Base-by-base conservation (phyloP, 768 basidiomycete genomes). In the Suillus clintonianus region DNA sequence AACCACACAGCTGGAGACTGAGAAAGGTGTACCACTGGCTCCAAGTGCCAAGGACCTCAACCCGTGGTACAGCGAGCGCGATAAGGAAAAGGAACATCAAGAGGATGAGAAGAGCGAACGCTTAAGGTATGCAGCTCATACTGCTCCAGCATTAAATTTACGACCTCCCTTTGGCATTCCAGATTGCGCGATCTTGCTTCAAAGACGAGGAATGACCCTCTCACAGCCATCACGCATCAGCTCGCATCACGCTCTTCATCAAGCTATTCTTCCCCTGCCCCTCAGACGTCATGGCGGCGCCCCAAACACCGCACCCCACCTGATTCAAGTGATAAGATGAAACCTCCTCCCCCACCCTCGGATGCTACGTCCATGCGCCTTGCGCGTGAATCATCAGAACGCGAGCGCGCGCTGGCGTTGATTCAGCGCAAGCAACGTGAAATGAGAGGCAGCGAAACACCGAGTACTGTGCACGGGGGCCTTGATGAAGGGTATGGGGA, bases 41-140 rank as follows among this genome's bases (percentile, higher is more conserved):
- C 93, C 93, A 0, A 83, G 86, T 4, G 83, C 81, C 6, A 89
- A 92, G 69, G 93, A 95, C 65, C 83, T 92, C 13, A 88, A 86
- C 27, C 92, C 92, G 6, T 95, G 92, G 92, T 95, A 95, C 72
- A 68, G 75, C 59, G 71, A 78, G 50, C 67, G 56, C 5, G 58
- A 55, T 53, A 65, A 69, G 36, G 65, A 67, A 5, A 64, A 74
- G 15, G 68, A 71, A 41, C 1, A 19, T 11, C 17, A 27, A 53
- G 80, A 83, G 2, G 70, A 74, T 43, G 55, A 68, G 19, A 60
- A 69, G 34, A 68, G 71, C 30, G 80, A 81, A 62, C 73, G 71
- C 17, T 7, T 41, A 67, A 73, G 80, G 84, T 83, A 62, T 41
- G 75, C 64, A 22, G 2, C 4, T 15, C 3, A 2, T n/a, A 5